These are phyloP conservation scores for Cryptococcus sp. DNA, from an alignment of 1,284 basidiomycete genomes.

Conservation along the genomic window DNA sequence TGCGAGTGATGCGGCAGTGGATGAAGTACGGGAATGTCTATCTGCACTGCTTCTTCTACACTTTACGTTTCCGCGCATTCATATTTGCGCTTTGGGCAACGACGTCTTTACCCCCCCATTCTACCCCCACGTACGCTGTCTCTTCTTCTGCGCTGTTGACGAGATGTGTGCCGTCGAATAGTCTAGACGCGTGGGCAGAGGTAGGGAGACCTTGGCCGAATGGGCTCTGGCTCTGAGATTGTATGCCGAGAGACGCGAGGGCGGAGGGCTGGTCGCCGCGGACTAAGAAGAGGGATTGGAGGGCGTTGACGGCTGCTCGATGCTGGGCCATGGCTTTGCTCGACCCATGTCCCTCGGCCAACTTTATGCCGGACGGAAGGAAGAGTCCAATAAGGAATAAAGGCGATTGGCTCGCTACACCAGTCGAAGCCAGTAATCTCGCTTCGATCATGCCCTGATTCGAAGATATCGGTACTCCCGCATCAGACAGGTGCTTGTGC, in stretches of 20 bases:
- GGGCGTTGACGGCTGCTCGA: constrained; percentile 62
- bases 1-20: too few species aligned
- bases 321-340: constrained; percentile 95
- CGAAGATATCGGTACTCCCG: constrained; percentile 54
- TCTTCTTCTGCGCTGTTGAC: constrained; percentile 5
- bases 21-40: too few species aligned
- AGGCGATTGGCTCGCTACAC: constrained; percentile 82
- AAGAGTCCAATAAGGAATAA: constrained; percentile 92
- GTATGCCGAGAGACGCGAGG: not conserved
- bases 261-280: constrained; percentile 23
- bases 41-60: too few species aligned
- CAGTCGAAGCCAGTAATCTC: constrained; percentile 87
- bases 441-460: constrained; percentile 15
- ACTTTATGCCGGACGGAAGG: constrained; percentile 75
- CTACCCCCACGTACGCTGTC: constrained; percentile 1
- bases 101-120: constrained; percentile 21
- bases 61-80: too few species aligned
- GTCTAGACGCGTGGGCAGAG: constrained; percentile 10
- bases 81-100: constrained; percentile 11
- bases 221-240: not conserved
- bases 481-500: constrained; percentile 60
- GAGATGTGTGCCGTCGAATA: constrained; percentile 11
- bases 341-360: constrained; percentile 93
- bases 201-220: constrained; percentile 17
- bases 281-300: constrained; percentile 46